Base-by-base conservation (phyloP, 2,329 filamentous ascomycete species). In the Colletotrichum sp. region DNA sequence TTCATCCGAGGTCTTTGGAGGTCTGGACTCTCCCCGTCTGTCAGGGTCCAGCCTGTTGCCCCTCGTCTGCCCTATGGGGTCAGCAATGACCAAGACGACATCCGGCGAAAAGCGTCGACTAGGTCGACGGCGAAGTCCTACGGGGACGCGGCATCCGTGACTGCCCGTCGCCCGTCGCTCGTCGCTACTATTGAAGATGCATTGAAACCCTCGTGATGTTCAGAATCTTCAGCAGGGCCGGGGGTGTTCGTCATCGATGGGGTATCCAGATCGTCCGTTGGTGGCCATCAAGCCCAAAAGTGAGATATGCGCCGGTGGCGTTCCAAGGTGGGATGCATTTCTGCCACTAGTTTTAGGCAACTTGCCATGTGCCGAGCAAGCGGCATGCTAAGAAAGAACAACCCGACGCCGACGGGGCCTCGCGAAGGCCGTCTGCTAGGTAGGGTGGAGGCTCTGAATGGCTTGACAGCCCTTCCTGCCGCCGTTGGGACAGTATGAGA, bases 301-400 rank as follows among this genome's bases (percentile, higher is more conserved):
- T 43, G 38, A 48, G 30, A 21, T 61, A 34, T 18, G 36, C 61
- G 63, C 43, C 32, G 36, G 73, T 73, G 70, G 73, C 73, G 70
- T 75, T 36, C 38, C 12, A 38, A 32, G 38, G 57, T 43, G 32
- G 69, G 64, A 65, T 73, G 43, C 58, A 67, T 71, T 48, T 9
- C 60, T 30, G 60, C 64, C 64, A 60, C 70, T 68, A 58, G 70
- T 58, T 60, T 36, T 36, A 57, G 64, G 48, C 52, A 48, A 60
- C 48, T 69, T 69, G 32, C 48, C 73, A 69, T 73, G 64, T 75
- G 73, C 55, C 70, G 64, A 68, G 57, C 43, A 57, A 64, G 38
- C 64, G 63, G 69, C 52, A 72, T 36, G 61, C 71, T 60, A 65
- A 65, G 32, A 60, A 26, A 43, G 34, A 61, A 69, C 67, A 48